Percentiles rank a stretch among this genome's conserved stretches.
Conservation (phyloP, 306 rosid genomes). For the Astragalus membranaceus region DNA sequence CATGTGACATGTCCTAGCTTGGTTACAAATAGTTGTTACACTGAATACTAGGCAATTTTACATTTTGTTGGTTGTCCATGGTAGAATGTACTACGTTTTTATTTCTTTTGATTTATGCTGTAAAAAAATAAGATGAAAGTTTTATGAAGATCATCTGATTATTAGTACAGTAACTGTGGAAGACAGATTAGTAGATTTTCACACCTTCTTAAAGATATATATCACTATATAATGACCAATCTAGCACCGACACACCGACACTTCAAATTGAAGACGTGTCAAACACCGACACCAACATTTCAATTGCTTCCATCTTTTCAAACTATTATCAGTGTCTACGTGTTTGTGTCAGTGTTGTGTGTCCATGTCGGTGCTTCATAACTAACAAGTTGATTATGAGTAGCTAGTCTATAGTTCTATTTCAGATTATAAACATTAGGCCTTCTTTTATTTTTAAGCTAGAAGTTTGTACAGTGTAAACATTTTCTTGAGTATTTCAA, state of each 20-base stretch:
- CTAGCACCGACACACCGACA: too few species aligned
- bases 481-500: background rate
- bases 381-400: background rate
- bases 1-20: background rate
- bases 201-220: too few species aligned
- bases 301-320: too few species aligned
- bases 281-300: too few species aligned
- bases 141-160: background rate
- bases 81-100: background rate
- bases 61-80: background rate
- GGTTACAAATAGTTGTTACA: background rate
- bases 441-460: background rate
- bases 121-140: background rate
- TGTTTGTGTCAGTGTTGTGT: too few species aligned
- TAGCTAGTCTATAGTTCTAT: background rate
- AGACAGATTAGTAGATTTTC: background rate
- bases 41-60: slow-evolving; percentile 1
- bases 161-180: background rate
- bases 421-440: background rate
- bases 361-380: too few species aligned
- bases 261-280: too few species aligned
- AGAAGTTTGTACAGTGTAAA: background rate
- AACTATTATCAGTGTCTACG: too few species aligned
- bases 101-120: background rate
- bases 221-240: background rate